phyloP scores from a whole-genome alignment of 129 eudicot species.

The carrot (Daucus carota) region DNA sequence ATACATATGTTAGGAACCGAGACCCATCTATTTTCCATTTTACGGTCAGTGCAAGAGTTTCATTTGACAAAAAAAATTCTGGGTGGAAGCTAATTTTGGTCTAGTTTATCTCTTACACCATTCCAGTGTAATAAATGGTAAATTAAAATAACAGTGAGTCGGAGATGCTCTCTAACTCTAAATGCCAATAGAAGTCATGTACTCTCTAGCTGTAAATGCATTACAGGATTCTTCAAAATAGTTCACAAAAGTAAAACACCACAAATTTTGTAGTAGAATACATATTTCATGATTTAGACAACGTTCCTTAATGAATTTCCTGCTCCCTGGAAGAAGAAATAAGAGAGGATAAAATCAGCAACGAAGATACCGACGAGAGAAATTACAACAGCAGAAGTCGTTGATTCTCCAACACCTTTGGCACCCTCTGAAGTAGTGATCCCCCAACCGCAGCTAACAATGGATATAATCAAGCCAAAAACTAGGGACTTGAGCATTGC shows the following conservation, averaged over 20 bases:
- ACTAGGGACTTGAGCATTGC: slow-evolving; percentile 89
- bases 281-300: slow-evolving; percentile 17
- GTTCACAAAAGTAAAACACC: not conserved
- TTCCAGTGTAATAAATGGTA: too few species aligned
- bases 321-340: slow-evolving; percentile 80
- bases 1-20: too few species aligned
- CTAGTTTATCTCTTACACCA: too few species aligned
- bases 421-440: slow-evolving; percentile 91
- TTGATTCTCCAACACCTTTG: slow-evolving; percentile 95
- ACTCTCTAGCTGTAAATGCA: too few species aligned
- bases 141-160: too few species aligned
- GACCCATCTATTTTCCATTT: too few species aligned
- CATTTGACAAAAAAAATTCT: too few species aligned
- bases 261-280: not conserved
- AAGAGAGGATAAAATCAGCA: slow-evolving; percentile 88
- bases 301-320: slow-evolving; percentile 77
- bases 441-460: slow-evolving; percentile 91
- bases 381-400: slow-evolving; percentile 88
- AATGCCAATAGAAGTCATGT: too few species aligned
- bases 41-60: too few species aligned
- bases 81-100: too few species aligned
- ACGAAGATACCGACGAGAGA: slow-evolving; percentile 87
- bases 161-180: too few species aligned
- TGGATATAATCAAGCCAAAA: slow-evolving; percentile 67
- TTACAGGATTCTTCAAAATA: not conserved